A percentile compares a stretch with the other conserved stretches of the same genome.
These are phyloP conservation scores for Podospora sp. DNA, from an alignment of 495 filamentous ascomycete genomes.

Conservation along the genomic window DNA sequence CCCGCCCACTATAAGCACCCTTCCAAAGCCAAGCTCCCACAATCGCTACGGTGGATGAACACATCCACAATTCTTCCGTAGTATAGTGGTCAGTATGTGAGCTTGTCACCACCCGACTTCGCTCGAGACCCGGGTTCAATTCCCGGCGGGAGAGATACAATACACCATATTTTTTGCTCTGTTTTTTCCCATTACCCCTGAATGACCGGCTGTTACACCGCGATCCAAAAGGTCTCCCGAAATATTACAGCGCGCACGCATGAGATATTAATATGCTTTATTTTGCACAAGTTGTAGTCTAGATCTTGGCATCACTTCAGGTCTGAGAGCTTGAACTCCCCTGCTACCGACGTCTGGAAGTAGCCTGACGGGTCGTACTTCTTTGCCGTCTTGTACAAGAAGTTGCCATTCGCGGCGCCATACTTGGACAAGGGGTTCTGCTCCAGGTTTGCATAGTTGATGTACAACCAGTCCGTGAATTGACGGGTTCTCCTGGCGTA, in stretches of 20 bases:
- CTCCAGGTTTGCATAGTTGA: constrained; percentile 47
- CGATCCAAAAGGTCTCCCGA: too few species aligned
- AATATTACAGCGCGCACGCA: not conserved
- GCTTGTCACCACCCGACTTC: not conserved
- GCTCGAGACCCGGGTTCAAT: not conserved
- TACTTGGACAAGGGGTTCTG: constrained; percentile 30
- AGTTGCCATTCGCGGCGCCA: constrained; percentile 24
- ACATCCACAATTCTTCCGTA: constrained; percentile 1
- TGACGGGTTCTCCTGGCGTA: constrained; percentile 28
- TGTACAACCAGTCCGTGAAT: constrained; percentile 36
- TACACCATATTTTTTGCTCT: not conserved
- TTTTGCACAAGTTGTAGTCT: not conserved
- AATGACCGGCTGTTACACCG: not conserved
- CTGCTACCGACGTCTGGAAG: constrained; percentile 26
- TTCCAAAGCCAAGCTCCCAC: not conserved
- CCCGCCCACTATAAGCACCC: not conserved
- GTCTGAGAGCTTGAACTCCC: constrained; percentile 23
- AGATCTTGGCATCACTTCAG: not conserved
- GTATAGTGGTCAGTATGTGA: constrained; percentile 1
- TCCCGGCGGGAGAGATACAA: not conserved
- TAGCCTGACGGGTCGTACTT: constrained; percentile 25
- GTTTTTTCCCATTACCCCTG: not conserved
- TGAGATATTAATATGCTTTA: not conserved
- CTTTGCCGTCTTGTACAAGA: constrained; percentile 17
- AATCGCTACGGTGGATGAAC: not conserved